phyloP scores from a whole-genome alignment of 2,329 filamentous ascomycete species.

The Erysiphe pisi region DNA sequence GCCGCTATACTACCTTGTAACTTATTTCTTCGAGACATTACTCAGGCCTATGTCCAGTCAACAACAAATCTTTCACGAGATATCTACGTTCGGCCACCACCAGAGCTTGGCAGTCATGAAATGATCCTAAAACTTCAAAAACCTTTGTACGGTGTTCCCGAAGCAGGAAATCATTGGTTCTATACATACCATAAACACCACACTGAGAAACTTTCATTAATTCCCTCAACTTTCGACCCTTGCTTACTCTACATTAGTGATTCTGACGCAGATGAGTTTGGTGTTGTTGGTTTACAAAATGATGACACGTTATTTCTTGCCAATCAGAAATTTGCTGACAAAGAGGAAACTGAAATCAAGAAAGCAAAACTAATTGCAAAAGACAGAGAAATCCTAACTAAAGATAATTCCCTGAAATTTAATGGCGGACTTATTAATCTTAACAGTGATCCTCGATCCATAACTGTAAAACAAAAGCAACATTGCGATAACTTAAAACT shows the following conservation, averaged over 20 bases:
- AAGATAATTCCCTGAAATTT: neutral
- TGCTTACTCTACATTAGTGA: neutral
- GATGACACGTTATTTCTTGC: neutral
- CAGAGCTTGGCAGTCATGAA: neutral
- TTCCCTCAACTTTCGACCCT: neutral
- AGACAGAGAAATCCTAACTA: neutral
- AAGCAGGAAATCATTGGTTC: neutral
- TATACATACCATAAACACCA: neutral
- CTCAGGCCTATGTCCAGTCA: neutral
- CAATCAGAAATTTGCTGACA: neutral
- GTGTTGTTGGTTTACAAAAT: neutral
- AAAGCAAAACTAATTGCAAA: neutral
- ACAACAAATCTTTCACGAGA: neutral
- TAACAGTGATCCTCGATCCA: neutral
- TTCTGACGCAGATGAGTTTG: neutral
- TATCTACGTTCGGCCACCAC: neutral
- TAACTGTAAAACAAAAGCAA: neutral
- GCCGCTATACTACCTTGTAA: neutral
- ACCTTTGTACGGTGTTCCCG: neutral
- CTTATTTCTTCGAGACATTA: neutral
- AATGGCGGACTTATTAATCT: neutral
- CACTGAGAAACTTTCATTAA: neutral
- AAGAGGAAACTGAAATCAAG: no score
- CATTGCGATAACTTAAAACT: neutral
- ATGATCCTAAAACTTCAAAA: neutral